Percentiles rank a stretch among this genome's conserved stretches.
phyloP scores from a whole-genome alignment of 108 stramenopile species.

The Schizochytrium sp. region DNA sequence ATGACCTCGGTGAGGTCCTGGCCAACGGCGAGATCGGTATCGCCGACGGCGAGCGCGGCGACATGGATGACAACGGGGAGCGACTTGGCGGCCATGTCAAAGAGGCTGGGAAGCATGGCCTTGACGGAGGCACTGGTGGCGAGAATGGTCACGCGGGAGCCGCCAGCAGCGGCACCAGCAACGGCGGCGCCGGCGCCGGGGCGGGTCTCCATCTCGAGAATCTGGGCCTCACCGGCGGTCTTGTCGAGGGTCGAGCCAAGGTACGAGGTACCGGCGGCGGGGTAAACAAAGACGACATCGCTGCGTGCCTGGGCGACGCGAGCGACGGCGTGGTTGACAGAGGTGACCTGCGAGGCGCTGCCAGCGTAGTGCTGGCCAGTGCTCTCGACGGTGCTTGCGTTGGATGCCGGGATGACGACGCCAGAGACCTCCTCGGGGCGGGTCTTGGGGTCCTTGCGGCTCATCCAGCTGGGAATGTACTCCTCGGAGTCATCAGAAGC shows the following conservation, averaged over 20 bases:
- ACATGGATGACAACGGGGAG: not conserved
- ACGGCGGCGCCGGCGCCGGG: not conserved
- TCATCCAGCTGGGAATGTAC: slow-evolving; percentile 12
- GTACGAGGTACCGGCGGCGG: not conserved
- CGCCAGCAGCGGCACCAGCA: not conserved
- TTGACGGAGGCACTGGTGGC: not conserved
- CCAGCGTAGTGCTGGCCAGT: not conserved
- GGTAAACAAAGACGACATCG: not conserved
- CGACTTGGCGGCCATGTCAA: not conserved
- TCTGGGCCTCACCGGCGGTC: not conserved
- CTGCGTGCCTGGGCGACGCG: not conserved
- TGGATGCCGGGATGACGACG: not conserved
- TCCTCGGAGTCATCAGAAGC: not conserved
- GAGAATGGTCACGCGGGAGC: not conserved
- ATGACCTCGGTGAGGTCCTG: slow-evolving; percentile 15
- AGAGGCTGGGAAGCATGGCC: not conserved
- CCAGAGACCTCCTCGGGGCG: not conserved
- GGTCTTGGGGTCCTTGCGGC: slow-evolving; percentile 3
- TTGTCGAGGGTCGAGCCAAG: not conserved
- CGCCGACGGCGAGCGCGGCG: not conserved
- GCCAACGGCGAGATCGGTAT: not conserved
- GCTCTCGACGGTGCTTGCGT: not conserved
- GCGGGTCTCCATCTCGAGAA: not conserved
- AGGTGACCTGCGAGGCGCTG: not conserved
- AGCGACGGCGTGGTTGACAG: not conserved